phyloP scores from a whole-genome alignment of 345 rosid species.

The Moricandia moricandioides region DNA sequence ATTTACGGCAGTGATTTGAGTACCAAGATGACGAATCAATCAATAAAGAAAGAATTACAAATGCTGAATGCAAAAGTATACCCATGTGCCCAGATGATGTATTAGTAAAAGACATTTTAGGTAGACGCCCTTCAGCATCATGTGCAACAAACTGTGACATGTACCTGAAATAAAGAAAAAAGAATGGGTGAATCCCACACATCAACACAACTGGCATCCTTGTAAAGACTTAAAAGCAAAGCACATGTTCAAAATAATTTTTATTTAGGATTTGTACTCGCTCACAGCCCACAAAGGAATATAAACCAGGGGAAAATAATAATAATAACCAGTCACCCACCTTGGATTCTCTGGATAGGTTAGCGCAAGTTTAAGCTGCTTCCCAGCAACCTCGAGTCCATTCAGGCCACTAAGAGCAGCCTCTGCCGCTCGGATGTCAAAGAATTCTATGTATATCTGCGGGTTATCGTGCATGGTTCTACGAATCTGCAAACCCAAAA shows the following conservation, averaged over 20 bases:
- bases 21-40: constrained; percentile 17
- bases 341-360: constrained; percentile 51
- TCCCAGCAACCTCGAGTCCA: constrained; percentile 69
- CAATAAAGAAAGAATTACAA: neutral
- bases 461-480: constrained; percentile 54
- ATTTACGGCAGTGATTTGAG: constrained; percentile 4
- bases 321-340: constrained; percentile 36
- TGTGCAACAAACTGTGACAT: constrained; percentile 46
- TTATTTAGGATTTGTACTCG: constrained; percentile 9
- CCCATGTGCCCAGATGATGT: constrained; percentile 48
- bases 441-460: constrained; percentile 68
- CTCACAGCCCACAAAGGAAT: constrained; percentile 7
- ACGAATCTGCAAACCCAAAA: constrained; percentile 56
- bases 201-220: constrained; percentile 3
- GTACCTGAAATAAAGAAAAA: constrained; percentile 43
- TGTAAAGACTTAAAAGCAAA: constrained; percentile 12
- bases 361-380: constrained; percentile 65
- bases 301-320: constrained; percentile 5
- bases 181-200: constrained; percentile 13
- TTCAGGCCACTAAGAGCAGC: constrained; percentile 66
- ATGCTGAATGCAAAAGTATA: constrained; percentile 33
- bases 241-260: constrained; percentile 9
- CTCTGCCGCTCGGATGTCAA: constrained; percentile 82
- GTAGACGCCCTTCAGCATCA: constrained; percentile 46
- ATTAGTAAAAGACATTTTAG: constrained; percentile 46